Conservation (phyloP, 2,329 filamentous ascomycete species). For the Colletotrichum liaoningense region DNA sequence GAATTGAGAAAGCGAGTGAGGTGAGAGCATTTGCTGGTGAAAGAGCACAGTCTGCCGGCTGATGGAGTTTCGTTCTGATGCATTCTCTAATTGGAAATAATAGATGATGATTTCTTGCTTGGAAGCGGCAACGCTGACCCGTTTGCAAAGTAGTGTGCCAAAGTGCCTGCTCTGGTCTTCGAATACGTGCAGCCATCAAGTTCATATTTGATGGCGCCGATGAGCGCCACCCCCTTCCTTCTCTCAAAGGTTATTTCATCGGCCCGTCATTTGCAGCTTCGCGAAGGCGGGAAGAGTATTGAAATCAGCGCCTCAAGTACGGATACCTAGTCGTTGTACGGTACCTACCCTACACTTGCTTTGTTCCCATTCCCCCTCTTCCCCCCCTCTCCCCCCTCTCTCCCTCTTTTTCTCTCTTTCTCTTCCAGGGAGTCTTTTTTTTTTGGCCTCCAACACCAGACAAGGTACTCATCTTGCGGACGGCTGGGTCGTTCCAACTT, state of each 20-base stretch:
- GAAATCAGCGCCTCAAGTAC: not conserved
- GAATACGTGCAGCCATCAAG: not conserved
- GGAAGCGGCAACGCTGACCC: not conserved
- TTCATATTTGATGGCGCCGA: not conserved
- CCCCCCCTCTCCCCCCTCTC: not conserved
- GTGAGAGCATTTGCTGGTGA: not conserved
- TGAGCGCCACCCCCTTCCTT: not conserved
- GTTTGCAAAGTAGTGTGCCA: not conserved
- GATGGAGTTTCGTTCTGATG: not conserved
- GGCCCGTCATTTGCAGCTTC: constrained; percentile 1
- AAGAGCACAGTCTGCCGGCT: not conserved
- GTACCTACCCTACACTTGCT: too few relatives aligned
- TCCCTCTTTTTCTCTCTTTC: not conserved
- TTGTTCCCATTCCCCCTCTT: too few relatives aligned
- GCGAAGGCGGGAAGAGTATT: not conserved
- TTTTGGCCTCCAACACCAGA: not conserved
- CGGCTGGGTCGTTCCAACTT: too few relatives aligned
- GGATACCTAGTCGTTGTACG: not conserved
- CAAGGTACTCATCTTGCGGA: not conserved
- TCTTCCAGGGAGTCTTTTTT: not conserved
- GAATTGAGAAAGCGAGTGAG: not conserved
- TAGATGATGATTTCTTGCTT: not conserved
- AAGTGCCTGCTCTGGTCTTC: not conserved
- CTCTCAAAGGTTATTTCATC: not conserved
- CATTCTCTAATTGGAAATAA: not conserved